Evolutionary conservation across 2,329 filamentous ascomycete species (phyloP).

Genomic region (Metarhizium humberi): DNA sequence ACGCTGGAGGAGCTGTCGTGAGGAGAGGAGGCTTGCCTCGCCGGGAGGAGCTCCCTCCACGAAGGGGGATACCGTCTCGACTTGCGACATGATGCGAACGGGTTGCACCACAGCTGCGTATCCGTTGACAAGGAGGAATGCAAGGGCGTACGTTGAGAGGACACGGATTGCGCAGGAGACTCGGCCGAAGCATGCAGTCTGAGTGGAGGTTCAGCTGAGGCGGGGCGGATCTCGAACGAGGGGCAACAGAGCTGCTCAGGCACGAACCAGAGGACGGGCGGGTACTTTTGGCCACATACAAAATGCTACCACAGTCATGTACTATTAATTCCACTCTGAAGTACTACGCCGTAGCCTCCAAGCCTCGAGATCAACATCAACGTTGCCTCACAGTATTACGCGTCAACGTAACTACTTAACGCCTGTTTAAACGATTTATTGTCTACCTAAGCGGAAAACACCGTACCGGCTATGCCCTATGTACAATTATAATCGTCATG

Average conservation of each 20-base stretch:
- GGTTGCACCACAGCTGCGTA: background rate
- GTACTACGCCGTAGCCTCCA: background rate
- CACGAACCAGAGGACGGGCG: background rate
- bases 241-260: background rate
- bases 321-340: background rate
- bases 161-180: background rate
- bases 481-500: background rate
- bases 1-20: constrained; percentile 4
- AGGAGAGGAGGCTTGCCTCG: constrained; percentile 56
- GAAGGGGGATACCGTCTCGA: constrained; percentile 62
- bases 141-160: background rate
- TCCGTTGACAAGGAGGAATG: background rate
- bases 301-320: background rate
- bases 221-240: constrained; percentile 12
- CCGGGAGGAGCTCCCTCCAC: constrained; percentile 90
- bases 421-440: background rate
- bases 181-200: background rate
- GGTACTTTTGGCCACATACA: background rate
- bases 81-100: constrained; percentile 23
- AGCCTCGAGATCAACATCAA: too few species aligned
- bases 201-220: constrained; percentile 7
- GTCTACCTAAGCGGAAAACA: background rate
- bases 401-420: background rate
- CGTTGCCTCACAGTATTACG: too few species aligned
- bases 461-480: constrained; percentile 1